Evolutionary conservation across 2,329 filamentous ascomycete species (phyloP), one percentile per base, ranked within the genome.

Genomic region (Lasiodiplodia sp.): DNA sequence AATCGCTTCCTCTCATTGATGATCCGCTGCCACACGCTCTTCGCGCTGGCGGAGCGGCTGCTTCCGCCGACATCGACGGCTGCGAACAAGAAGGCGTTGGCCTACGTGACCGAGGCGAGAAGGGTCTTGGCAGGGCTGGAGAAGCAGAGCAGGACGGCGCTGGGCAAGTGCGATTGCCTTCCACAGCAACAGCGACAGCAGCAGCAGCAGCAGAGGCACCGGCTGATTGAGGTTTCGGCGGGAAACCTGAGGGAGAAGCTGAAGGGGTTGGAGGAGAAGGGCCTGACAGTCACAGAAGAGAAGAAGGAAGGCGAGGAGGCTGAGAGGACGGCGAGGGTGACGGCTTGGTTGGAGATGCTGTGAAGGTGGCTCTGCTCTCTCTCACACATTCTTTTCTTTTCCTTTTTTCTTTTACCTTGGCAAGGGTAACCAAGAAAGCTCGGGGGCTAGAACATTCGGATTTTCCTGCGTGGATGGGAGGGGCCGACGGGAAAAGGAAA

Each of bases 11-110:
- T 58, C n/a, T 23, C 37, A 6, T 12, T 16, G 4, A n/a, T 60
- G 38, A 60, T 60, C 56, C 37, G 56, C 37, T 47, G 56, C 56
- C 56, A 60, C 38, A 60, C 56, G 56, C 56, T 60, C 12, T 47
- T 28, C 38, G n/a, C 21, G 37, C 38, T 60, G 21, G 56, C 56
- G 21, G 56, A 44, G 38, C 56, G 56, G 21, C 31, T 58, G n/a
- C 21, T 34, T 4, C 18, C 55, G 10, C 12, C 44, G n/a, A 47
- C 44, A n/a, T 47, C 44, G n/a, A n/a, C 44, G 11, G 18, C 18
- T n/a, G 11, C 44, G 44, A 47, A 47, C 44, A n/a, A 7, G 34
- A 44, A n/a, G 37, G 58, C 58, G 40, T 25, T 25, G 14, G 11
- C 12, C 2, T 25, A 51, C 40, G 25, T 63, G 58, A 3, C 10